Conservation (phyloP, 768 basidiomycete genomes). For the Paxillus involutus region DNA sequence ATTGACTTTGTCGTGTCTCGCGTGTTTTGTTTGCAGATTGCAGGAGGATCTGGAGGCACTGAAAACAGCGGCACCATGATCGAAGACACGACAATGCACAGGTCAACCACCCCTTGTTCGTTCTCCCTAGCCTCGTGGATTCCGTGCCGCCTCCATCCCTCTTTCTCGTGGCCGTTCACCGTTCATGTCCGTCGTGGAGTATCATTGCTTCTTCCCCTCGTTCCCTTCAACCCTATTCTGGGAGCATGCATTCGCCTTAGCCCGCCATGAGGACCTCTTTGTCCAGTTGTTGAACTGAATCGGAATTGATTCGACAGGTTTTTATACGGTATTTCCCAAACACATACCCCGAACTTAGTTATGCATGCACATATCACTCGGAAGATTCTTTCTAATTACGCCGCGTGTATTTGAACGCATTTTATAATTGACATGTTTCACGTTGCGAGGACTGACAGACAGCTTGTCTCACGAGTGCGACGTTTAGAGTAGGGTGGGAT, state of each 20-base stretch:
- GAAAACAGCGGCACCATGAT: conserved; percentile 32
- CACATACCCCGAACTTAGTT: conserved; percentile 22
- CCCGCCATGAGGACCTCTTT: not conserved
- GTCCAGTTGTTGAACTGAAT: not conserved
- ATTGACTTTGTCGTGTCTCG: conserved; percentile 33
- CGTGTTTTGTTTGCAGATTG: conserved; percentile 48
- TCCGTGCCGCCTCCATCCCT: conserved; percentile 28
- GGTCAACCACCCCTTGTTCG: conserved; percentile 4
- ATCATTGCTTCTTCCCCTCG: not conserved
- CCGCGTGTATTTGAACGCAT: conserved; percentile 20
- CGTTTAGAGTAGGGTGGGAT: not conserved
- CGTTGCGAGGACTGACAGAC: not conserved
- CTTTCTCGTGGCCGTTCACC: conserved; percentile 20
- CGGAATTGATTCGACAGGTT: conserved; percentile 1
- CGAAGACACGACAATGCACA: conserved; percentile 11
- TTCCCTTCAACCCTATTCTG: not conserved
- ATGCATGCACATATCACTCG: conserved; percentile 20
- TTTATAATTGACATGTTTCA: conserved; percentile 8
- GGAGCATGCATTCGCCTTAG: not conserved
- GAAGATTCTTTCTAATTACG: conserved; percentile 15
- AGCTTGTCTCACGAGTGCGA: too few relatives aligned
- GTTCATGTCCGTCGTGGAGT: conserved; percentile 15
- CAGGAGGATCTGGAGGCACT: conserved; percentile 63
- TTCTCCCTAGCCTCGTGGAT: conserved; percentile 34
- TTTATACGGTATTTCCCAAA: conserved; percentile 30